A percentile compares a stretch with the other conserved stretches of the same genome.
Conservation (phyloP, 306 rosid genomes). For the Aeschynomene evenia region DNA sequence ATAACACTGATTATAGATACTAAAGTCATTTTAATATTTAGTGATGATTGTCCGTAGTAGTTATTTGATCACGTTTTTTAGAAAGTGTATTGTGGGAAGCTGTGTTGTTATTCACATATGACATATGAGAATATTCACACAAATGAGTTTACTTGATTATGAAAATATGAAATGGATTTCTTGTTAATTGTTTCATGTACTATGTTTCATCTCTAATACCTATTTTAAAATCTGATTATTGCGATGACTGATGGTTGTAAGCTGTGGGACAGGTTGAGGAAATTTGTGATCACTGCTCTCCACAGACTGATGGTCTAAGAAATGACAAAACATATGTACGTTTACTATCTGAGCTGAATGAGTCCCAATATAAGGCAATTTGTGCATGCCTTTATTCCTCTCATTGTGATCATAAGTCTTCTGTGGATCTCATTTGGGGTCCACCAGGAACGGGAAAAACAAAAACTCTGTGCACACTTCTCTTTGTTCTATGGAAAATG, state of each 20-base stretch:
- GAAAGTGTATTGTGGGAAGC: background rate
- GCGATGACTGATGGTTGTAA: background rate
- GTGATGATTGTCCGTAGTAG: background rate
- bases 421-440: conserved; percentile 66
- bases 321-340: background rate
- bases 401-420: conserved; percentile 20
- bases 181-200: conserved; percentile 6
- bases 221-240: background rate
- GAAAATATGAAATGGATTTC: background rate
- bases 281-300: conserved; percentile 5
- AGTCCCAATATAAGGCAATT: conserved; percentile 52
- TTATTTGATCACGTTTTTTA: background rate
- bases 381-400: conserved; percentile 40
- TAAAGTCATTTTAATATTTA: background rate
- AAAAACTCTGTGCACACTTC: conserved; percentile 42
- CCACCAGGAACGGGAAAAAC: conserved; percentile 90
- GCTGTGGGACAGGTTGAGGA: conserved; percentile 32
- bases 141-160: background rate
- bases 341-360: conserved; percentile 37
- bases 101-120: background rate
- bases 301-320: background rate
- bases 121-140: background rate
- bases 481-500: conserved; percentile 41
- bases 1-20: background rate
- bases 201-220: background rate